Percentiles rank a stretch among this genome's conserved stretches.
Conservation (phyloP, 2,329 filamentous ascomycete species). For the Emericellopsis atlantica region DNA sequence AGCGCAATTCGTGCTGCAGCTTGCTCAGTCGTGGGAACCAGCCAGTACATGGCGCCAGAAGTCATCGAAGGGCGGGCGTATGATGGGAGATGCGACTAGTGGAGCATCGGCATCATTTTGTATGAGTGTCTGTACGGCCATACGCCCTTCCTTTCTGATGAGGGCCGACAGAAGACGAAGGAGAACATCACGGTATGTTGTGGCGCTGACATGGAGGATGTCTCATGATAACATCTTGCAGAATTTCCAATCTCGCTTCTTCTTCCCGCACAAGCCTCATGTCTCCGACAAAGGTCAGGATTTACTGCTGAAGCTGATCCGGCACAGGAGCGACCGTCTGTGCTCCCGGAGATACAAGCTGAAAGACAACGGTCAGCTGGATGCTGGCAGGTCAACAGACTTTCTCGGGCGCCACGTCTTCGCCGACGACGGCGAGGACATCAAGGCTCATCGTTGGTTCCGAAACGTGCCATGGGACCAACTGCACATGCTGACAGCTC, state of each 20-base stretch:
- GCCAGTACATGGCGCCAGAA: conserved; percentile 97
- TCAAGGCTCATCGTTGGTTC: conserved; percentile 85
- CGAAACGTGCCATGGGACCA: conserved; percentile 64
- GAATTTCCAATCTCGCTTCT: conserved; percentile 58
- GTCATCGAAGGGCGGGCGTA: conserved; percentile 73
- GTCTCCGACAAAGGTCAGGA: conserved; percentile 65
- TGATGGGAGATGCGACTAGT: conserved; percentile 92
- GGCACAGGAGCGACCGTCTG: conserved; percentile 62
- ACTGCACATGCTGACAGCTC: conserved; percentile 58
- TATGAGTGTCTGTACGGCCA: conserved; percentile 91
- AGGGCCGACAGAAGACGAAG: conserved; percentile 70
- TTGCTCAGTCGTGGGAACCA: conserved; percentile 82
- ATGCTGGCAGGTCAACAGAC: conserved; percentile 9
- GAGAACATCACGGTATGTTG: conserved; percentile 61
- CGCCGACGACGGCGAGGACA: conserved; percentile 73
- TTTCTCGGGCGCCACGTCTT: conserved; percentile 52
- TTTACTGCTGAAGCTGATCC: conserved; percentile 59
- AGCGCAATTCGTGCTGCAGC: conserved; percentile 61
- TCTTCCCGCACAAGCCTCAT: conserved; percentile 53
- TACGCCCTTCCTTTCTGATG: conserved; percentile 78
- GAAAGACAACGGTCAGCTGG: conserved; percentile 36
- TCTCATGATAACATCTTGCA: conserved; percentile 16
- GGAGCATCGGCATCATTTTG: conserved; percentile 88
- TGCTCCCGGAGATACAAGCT: conserved; percentile 63
- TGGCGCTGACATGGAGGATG: not conserved